Evolutionary conservation across 2,329 filamentous ascomycete genomes (phyloP), one percentile per base, ranked within the genome.

Genomic region (Colletotrichum neosansevieriae): DNA sequence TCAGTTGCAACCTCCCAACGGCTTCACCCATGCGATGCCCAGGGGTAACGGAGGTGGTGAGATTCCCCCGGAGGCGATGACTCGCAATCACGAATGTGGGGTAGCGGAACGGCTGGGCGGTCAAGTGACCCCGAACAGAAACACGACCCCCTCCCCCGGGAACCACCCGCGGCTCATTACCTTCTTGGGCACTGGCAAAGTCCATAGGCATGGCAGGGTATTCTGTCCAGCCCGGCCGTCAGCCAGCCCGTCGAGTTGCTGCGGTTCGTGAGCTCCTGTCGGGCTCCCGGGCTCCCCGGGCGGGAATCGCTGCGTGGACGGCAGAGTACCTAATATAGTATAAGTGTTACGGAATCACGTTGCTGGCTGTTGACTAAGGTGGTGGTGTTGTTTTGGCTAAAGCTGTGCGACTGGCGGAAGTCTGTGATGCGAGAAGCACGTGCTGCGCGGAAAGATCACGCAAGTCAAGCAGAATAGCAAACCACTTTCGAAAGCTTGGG

Each of bases 101-200:
- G 58, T 19, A 53, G 19, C 47, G 36, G 47, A 44, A 34, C 58
- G 58, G 58, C 58, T 53, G 58, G 58, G 36, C 15, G 58, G 58
- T 61, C 58, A 61, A 61, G 47, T 61, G 58, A 61, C 58, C 32
- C 34, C 44, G 58, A 61, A 44, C 19, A 36, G 58, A 61, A 53
- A 61, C 58, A 61, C 47, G 6, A 53, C 21, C 21, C n/a, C n/a
- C n/a, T 51, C 21, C 47, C 57, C 58, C 21, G 36, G 38, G 32
- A 38, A 54, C 2, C 42, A n/a, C 3, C 21, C 21, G 21, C 3
- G 21, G 21, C 21, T 21, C 21, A n/a, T n/a, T n/a, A n/a, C n/a
- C n/a, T n/a, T n/a, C n/a, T n/a, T n/a, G n/a, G n/a, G n/a, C n/a
- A n/a, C n/a, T n/a, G n/a, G n/a, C n/a, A n/a, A n/a, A n/a, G n/a